Evolutionary conservation across 164 flowering plant species (phyloP), one percentile per base, ranked within the genome.

Genomic region (Umbellularia californica): DNA sequence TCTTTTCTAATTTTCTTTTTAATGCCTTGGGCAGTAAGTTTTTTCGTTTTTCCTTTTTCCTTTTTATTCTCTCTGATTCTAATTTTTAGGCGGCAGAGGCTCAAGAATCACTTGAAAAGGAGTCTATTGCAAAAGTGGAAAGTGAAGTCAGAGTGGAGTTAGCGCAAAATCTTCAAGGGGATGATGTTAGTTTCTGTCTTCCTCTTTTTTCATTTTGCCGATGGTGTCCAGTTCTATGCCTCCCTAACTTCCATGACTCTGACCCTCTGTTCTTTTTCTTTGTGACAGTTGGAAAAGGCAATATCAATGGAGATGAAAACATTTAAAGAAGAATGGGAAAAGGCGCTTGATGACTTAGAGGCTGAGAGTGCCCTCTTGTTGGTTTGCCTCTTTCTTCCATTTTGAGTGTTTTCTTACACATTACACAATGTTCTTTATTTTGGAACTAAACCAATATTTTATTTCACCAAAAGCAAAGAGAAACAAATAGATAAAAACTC

Each of bases 1-100:
- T 65, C 72, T 22, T 69, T 19, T 62, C 35, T 50, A 17, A 11
- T 63, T n/a, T 28, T 14, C 28, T 28, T 58, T 60, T 64, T 41
- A 22, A 20, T 28, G 41, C 22, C 65, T 74, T 27, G 28, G 24
- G 30, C 62, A 23, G 72, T 50, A 30, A 27, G 33, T 69, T 2
- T 64, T 28, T 72, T 64, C 11, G 10, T 65, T 72, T 73, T 74
- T 80, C 65, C 60, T 63, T 22, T 69, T 23, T 52, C 73, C 68
- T 3, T 70, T 74, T 74, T 80, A 58, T 83, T 41, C 52, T 55
- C 75, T 79, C 71, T 81, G 71, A 81, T 85, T 80, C 82, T 83
- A 60, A 72, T 83, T 72, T 78, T 84, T 87, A 96, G 99, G 99
- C 99, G 81, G 99, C 99, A 77, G 99, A 96, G 86, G 98, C 99